Conservation (phyloP, 768 basidiomycete species). For the Leccinum imitatum region DNA sequence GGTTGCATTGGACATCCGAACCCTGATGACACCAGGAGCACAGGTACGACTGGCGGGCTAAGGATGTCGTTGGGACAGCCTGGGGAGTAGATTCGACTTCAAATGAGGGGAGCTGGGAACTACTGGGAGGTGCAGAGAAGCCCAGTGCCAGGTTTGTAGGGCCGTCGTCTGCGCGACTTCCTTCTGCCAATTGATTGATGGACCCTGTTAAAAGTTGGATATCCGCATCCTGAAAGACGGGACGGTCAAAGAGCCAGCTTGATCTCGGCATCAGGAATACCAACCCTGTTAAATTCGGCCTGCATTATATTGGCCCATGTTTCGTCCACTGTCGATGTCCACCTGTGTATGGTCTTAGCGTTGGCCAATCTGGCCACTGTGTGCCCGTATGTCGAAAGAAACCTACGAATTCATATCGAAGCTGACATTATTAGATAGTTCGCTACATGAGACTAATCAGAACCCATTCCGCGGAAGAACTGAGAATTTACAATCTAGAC, state of each 20-base stretch:
- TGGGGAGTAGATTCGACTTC: neutral
- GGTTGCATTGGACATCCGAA: neutral
- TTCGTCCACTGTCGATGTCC: neutral
- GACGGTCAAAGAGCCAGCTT: neutral
- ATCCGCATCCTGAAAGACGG: neutral
- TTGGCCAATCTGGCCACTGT: neutral
- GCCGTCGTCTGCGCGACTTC: neutral
- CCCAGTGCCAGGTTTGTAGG: neutral
- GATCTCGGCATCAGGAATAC: neutral
- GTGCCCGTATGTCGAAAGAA: neutral
- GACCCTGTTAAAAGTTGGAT: neutral
- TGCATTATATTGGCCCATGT: neutral
- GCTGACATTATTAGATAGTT: neutral
- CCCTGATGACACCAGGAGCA: conserved; percentile 17
- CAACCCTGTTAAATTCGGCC: neutral
- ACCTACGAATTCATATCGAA: conserved; percentile 9
- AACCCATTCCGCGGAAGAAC: neutral
- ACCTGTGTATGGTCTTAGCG: neutral
- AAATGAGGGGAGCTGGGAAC: neutral
- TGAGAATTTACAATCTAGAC: neutral
- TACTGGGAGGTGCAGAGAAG: neutral
- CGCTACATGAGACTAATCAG: conserved; percentile 2
- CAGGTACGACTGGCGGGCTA: neutral
- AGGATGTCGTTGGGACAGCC: neutral
- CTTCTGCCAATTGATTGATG: conserved; percentile 1